A percentile compares a stretch with the other conserved stretches of the same genome.
Evolutionary conservation across 2,329 filamentous ascomycete species (phyloP).

Genomic region (Ceratocystis harringtonii): DNA sequence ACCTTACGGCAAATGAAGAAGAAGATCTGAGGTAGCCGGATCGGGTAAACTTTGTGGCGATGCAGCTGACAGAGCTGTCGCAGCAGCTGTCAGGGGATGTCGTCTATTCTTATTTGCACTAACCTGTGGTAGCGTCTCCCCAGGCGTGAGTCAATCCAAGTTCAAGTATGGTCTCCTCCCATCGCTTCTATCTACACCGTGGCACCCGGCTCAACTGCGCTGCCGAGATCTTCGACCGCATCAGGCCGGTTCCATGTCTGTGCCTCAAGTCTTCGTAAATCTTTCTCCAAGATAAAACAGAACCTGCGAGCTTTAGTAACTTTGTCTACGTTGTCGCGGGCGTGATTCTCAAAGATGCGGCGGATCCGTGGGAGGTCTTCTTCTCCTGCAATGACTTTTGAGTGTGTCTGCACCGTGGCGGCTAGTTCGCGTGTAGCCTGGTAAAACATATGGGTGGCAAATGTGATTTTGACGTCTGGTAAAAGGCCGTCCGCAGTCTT

Average conservation of each 20-base stretch:
- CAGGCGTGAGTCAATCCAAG: not conserved
- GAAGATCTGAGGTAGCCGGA: not conserved
- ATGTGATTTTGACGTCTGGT: not conserved
- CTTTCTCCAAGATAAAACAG: slow-evolving; percentile 34
- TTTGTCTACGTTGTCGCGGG: not conserved
- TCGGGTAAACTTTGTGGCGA: not conserved
- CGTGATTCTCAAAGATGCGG: not conserved
- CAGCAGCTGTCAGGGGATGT: not conserved
- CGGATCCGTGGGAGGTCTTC: not conserved
- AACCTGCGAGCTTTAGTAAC: slow-evolving; percentile 16
- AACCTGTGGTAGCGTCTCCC: not conserved
- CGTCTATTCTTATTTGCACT: not conserved
- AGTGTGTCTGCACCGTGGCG: slow-evolving; percentile 10
- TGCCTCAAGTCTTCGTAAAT: slow-evolving; percentile 46
- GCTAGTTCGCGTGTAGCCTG: slow-evolving; percentile 12
- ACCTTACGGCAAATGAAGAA: not conserved
- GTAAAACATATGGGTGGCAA: slow-evolving; percentile 12
- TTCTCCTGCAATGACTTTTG: not conserved
- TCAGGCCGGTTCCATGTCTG: slow-evolving; percentile 58
- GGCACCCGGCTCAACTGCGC: slow-evolving; percentile 2
- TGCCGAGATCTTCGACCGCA: slow-evolving; percentile 55
- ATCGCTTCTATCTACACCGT: not conserved
- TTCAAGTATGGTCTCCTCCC: not conserved
- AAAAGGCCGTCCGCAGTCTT: not conserved
- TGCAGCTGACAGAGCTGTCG: no score